Percentiles rank a stretch among this genome's conserved stretches.
These are phyloP conservation scores for Ramaria sp. DNA, from an alignment of 768 basidiomycete species.

Conservation along the genomic window DNA sequence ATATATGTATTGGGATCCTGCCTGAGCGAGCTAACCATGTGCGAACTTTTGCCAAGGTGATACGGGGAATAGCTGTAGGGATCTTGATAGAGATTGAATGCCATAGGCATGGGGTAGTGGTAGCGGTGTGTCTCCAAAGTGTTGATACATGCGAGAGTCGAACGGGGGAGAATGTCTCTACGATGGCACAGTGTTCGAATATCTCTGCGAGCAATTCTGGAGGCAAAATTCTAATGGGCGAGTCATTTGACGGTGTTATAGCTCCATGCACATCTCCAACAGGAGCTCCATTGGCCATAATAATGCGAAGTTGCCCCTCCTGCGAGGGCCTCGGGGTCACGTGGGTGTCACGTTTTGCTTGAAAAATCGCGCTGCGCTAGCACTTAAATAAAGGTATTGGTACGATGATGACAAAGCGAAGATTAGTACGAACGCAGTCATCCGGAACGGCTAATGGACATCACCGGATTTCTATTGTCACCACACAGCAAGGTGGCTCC, in stretches of 20 bases:
- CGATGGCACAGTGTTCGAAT: conserved; percentile 33
- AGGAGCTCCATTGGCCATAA: too few relatives aligned
- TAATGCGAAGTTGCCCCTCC: too few relatives aligned
- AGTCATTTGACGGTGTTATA: not conserved
- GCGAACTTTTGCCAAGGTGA: conserved; percentile 36
- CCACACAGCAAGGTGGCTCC: too few relatives aligned
- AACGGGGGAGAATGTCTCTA: conserved; percentile 37
- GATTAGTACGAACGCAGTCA: too few relatives aligned
- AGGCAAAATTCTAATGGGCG: conserved; percentile 30
- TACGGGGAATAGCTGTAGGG: conserved; percentile 20
- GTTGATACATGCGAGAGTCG: conserved; percentile 42
- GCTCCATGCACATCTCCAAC: not conserved
- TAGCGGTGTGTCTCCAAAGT: conserved; percentile 45
- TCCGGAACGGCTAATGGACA: too few relatives aligned
- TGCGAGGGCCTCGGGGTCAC: too few relatives aligned
- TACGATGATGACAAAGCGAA: too few relatives aligned
- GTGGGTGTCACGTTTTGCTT: too few relatives aligned
- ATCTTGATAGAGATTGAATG: conserved; percentile 43
- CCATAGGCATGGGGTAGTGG: conserved; percentile 51
- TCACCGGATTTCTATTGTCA: too few relatives aligned
- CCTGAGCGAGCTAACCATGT: conserved; percentile 44
- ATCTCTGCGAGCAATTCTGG: conserved; percentile 54
- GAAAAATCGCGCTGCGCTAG: too few relatives aligned
- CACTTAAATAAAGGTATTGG: too few relatives aligned
- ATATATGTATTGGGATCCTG: conserved; percentile 44